Conservation (phyloP, 2,329 filamentous ascomycete species). For the Monosporascus ibericus region DNA sequence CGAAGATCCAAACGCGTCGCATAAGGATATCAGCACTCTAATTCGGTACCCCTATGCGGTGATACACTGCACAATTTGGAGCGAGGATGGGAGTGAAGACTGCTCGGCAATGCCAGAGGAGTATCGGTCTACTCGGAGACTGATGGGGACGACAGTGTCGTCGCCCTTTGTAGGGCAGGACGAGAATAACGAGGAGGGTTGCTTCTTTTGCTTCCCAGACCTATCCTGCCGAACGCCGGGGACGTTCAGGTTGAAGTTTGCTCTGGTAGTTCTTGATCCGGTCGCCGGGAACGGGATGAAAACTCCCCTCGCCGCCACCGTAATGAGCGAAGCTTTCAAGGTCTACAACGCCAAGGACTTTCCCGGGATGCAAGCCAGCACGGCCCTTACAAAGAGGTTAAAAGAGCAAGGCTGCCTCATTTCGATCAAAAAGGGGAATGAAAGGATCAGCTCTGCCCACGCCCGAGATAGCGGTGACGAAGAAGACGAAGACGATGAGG, state of each 20-base stretch:
- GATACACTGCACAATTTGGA: slow-evolving; percentile 71
- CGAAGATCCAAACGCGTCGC: slow-evolving; percentile 47
- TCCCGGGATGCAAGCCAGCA: slow-evolving; percentile 76
- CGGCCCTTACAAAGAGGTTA: slow-evolving; percentile 63
- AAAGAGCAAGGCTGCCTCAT: slow-evolving; percentile 79
- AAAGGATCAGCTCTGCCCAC: slow-evolving; percentile 40
- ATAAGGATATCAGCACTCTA: slow-evolving; percentile 45
- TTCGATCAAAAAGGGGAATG: slow-evolving; percentile 80
- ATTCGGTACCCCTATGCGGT: slow-evolving; percentile 61
- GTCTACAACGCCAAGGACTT: slow-evolving; percentile 85
- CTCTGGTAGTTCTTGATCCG: slow-evolving; percentile 65
- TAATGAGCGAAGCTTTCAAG: slow-evolving; percentile 65
- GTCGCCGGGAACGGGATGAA: slow-evolving; percentile 46
- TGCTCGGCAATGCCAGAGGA: slow-evolving; percentile 67
- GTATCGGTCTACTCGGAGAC: slow-evolving; percentile 62
- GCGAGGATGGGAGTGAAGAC: slow-evolving; percentile 60
- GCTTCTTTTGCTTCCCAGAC: slow-evolving; percentile 83
- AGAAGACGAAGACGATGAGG: slow-evolving; percentile 36
- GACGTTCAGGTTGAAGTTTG: slow-evolving; percentile 68
- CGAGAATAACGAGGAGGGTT: slow-evolving; percentile 66
- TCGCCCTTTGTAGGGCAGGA: slow-evolving; percentile 72
- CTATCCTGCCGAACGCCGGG: slow-evolving; percentile 74
- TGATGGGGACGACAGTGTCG: slow-evolving; percentile 76
- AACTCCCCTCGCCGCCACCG: slow-evolving; percentile 44
- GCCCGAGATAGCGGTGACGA: slow-evolving; percentile 37